These are phyloP conservation scores for Chlorella ohadii DNA, from an alignment of 139 green algal genomes.

Conservation along the genomic window DNA sequence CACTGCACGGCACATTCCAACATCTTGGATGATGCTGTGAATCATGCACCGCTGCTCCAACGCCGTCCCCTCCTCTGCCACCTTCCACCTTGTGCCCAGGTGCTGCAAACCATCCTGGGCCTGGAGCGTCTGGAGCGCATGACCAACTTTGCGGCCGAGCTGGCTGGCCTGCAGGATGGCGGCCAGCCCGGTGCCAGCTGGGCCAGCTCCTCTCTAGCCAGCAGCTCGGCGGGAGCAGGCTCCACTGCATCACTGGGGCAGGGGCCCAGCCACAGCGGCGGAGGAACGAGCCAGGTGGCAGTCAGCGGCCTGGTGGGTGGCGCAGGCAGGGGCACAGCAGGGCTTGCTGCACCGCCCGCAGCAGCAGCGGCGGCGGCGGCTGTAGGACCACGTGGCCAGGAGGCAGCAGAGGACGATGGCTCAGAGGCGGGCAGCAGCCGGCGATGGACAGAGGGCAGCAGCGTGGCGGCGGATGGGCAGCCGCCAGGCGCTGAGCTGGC, in stretches of 20 bases:
- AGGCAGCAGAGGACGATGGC: background rate
- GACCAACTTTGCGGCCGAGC: conserved; percentile 58
- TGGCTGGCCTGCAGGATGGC: conserved; percentile 11
- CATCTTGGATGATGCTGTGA: no score
- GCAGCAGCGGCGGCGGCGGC: conserved; percentile 2
- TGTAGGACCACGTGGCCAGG: background rate
- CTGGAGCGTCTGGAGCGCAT: conserved; percentile 87
- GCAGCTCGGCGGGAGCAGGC: background rate
- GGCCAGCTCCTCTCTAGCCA: background rate
- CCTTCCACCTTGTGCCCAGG: conserved; percentile 57
- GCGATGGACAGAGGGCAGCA: conserved; percentile 23
- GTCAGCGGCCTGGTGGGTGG: background rate
- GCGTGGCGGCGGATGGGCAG: background rate
- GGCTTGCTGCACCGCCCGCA: background rate
- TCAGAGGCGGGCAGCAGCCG: conserved; percentile 1
- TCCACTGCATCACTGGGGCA: background rate
- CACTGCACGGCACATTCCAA: no score
- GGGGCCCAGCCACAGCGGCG: background rate
- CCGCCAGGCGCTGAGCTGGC: background rate
- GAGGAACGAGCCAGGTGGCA: no score
- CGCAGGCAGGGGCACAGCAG: background rate
- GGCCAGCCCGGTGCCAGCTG: background rate
- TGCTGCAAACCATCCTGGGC: conserved; percentile 82
- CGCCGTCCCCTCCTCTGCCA: no score
- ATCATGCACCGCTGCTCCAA: no score